Evolutionary conservation across 169 alveolate species (phyloP), one percentile per base, ranked within the genome.

Genomic region (Eimeria nieschulzi): DNA sequence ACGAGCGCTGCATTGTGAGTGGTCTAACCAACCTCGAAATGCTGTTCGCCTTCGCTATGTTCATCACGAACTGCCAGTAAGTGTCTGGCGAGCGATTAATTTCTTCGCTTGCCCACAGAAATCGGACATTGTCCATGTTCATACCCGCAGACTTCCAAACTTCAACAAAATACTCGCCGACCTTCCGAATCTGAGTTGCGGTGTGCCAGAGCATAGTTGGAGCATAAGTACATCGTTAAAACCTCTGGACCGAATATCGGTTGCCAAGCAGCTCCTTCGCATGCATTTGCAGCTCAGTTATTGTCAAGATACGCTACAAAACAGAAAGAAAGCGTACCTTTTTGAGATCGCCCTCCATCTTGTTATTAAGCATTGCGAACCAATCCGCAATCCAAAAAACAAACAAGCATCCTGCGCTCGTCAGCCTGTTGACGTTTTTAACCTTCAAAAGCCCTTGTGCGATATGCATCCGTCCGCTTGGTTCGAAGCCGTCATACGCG

Each of bases 331-430:
- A 59, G 68, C 53, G 56, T 86, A 96, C 96, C 95, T 99, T 99
- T 68, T 97, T 96, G 66, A 98, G 86, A 87, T 99, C 99, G 0
- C 99, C 99, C 2, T 99, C 99, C 99, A 99, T 97, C 94, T 99
- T 99, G 93, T 98, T 98, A 94, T 99, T 99, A 79, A 99, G 97
- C 93, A 98, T 96, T 10, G 99, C 99, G 94, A 98, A 99, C 99
- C 99, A 99, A 92, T 99, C 99, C 6, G 99, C 99, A n/a, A 99
- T 99, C 99, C 99, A 99, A 94, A 99, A 98, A 51, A 97, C 98
- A 94, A 99, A 99, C 23, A 97, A 96, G 39, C 99, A 98, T 9
- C 99, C 99, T 15, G 99, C 98, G 82, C 95, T 96, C 1, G 99
- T 98, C 82, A 99, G 95, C 82, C 96, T 97, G 96, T 99, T 99